Evolutionary conservation across 2,329 filamentous ascomycete genomes (phyloP).

Genomic region (Magnaporthiopsis rhizophila): DNA sequence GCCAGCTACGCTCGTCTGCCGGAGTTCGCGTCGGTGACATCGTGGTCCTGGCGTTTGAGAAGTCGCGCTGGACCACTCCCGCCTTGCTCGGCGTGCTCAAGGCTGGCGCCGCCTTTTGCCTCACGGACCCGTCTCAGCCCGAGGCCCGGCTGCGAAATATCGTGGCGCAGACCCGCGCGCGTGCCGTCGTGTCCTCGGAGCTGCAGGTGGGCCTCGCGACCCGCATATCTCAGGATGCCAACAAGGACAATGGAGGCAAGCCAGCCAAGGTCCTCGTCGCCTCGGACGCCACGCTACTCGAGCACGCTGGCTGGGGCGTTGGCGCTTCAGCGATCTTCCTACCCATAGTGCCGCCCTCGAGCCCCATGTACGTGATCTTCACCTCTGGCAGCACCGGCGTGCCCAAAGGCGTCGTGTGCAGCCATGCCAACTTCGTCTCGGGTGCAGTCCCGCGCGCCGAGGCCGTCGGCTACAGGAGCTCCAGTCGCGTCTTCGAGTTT

Average conservation of each 20-base stretch:
- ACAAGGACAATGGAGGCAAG: slow-evolving; percentile 15
- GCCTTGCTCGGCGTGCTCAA: slow-evolving; percentile 17
- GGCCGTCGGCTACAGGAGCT: slow-evolving; percentile 5
- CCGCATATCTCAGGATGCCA: slow-evolving; percentile 9
- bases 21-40: slow-evolving; percentile 30
- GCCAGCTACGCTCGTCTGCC: slow-evolving; percentile 24
- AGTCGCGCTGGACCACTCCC: slow-evolving; percentile 17
- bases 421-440: slow-evolving; percentile 24
- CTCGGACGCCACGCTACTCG: slow-evolving; percentile 1
- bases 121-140: slow-evolving; percentile 17
- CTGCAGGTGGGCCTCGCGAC: slow-evolving; percentile 11
- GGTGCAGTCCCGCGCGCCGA: slow-evolving; percentile 25
- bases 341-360: slow-evolving; percentile 3
- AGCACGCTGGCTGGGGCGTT: slow-evolving; percentile 6
- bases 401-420: slow-evolving; percentile 32
- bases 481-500: slow-evolving; percentile 25
- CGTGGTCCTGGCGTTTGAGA: slow-evolving; percentile 27
- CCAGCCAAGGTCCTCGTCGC: slow-evolving; percentile 1
- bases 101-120: slow-evolving; percentile 16
- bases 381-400: slow-evolving; percentile 36
- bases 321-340: neutral
- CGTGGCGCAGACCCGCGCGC: slow-evolving; percentile 15
- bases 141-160: slow-evolving; percentile 13
- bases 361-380: slow-evolving; percentile 28
- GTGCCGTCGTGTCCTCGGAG: slow-evolving; percentile 12